Percentiles rank a stretch among this genome's conserved stretches.
phyloP scores from a whole-genome alignment of 208 protist genomes.

The Leishmania turanica region DNA sequence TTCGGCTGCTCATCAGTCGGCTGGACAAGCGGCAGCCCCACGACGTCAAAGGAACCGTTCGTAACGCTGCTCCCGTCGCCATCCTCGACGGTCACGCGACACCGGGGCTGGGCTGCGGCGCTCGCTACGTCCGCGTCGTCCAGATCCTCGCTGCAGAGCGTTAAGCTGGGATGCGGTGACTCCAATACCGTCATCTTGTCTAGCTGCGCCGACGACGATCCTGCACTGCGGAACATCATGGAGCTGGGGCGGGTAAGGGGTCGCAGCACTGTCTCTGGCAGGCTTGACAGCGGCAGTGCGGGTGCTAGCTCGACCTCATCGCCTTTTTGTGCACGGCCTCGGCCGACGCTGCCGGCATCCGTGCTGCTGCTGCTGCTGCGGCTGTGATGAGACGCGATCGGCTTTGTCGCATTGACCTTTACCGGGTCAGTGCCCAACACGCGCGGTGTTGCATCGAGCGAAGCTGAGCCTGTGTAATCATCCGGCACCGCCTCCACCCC shows the following conservation, averaged over 20 bases:
- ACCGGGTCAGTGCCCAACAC: not conserved
- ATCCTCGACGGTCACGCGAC: conserved; percentile 4
- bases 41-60: not conserved
- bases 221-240: conserved; percentile 15
- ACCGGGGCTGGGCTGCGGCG: not conserved
- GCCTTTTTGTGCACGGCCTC: not conserved
- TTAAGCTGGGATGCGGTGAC: conserved; percentile 11
- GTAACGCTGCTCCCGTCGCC: conserved; percentile 3
- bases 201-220: conserved; percentile 13
- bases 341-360: not conserved
- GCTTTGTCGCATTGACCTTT: not conserved
- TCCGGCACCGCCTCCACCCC: too few relatives aligned
- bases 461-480: not conserved
- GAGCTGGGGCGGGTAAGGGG: conserved; percentile 7
- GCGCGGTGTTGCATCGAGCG: not conserved
- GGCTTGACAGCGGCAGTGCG: not conserved
- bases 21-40: not conserved
- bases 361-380: not conserved
- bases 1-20: too few relatives aligned
- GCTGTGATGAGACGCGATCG: not conserved
- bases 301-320: not conserved
- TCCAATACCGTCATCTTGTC: conserved; percentile 29
- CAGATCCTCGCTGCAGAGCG: conserved; percentile 4
- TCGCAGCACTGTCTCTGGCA: not conserved
- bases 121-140: conserved; percentile 4